Percentiles rank a stretch among this genome's conserved stretches.
These are phyloP conservation scores for Persicaria maculosa DNA, from an alignment of 148 eudicot species.

Conservation along the genomic window DNA sequence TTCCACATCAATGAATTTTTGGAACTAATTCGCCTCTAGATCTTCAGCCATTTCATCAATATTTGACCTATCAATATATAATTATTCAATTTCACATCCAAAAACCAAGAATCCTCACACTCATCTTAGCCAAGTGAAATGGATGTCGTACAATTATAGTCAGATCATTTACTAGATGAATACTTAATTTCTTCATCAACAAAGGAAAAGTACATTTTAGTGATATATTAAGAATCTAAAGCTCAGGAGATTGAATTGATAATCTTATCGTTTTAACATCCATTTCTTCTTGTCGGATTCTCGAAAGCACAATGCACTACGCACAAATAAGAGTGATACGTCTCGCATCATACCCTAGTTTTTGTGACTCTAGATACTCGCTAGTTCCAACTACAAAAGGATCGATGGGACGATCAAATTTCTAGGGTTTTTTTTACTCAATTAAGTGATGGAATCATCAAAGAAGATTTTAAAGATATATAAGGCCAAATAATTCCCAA, in stretches of 20 bases:
- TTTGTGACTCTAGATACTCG: neutral
- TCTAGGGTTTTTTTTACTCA: neutral
- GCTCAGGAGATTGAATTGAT: neutral
- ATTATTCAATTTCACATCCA: too few relatives aligned
- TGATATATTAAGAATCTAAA: neutral
- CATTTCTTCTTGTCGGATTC: neutral
- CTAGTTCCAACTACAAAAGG: neutral
- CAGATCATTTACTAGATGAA: too few relatives aligned
- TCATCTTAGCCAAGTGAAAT: too few relatives aligned
- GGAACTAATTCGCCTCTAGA: too few relatives aligned
- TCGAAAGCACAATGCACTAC: neutral
- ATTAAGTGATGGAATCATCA: neutral
- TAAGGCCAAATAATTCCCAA: neutral
- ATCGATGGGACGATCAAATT: neutral
- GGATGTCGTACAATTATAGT: too few relatives aligned
- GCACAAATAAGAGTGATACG: neutral
- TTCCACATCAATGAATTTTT: too few relatives aligned
- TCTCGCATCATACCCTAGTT: neutral
- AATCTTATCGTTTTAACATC: neutral
- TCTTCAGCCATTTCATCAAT: too few relatives aligned
- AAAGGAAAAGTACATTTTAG: too few relatives aligned
- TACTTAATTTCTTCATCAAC: too few relatives aligned
- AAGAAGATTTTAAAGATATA: neutral
- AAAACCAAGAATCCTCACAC: too few relatives aligned
- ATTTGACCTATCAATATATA: too few relatives aligned